Evolutionary conservation across 2,329 filamentous ascomycete genomes (phyloP).

Genomic region (Xylaria sp.): DNA sequence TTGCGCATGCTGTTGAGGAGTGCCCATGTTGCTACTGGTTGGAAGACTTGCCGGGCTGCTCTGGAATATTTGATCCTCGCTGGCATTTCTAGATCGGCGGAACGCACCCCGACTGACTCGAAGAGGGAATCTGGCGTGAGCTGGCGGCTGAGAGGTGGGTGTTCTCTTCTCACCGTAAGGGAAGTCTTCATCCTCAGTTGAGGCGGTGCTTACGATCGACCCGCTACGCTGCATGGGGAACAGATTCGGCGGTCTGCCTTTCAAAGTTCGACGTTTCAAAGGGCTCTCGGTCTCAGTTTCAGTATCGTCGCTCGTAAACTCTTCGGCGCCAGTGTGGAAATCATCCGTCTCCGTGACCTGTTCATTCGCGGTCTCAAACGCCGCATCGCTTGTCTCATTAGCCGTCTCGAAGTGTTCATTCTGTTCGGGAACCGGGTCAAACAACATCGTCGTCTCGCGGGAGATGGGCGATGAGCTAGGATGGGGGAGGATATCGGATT

Average conservation of each 20-base stretch:
- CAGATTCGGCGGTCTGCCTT: constrained; percentile 38
- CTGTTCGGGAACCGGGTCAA: constrained; percentile 55
- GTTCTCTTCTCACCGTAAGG: constrained; percentile 68
- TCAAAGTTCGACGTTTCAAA: constrained; percentile 51
- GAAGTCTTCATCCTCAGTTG: constrained; percentile 78
- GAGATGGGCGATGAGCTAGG: constrained; percentile 46
- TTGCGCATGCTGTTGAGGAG: constrained; percentile 67
- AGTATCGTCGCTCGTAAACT: constrained; percentile 74
- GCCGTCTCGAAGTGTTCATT: constrained; percentile 83
- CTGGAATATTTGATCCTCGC: constrained; percentile 66
- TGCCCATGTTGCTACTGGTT: constrained; percentile 59
- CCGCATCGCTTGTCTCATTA: constrained; percentile 76
- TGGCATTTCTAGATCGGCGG: constrained; percentile 69
- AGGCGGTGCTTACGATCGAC: constrained; percentile 88
- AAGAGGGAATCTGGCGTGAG: constrained; percentile 76
- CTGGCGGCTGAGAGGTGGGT: constrained; percentile 66
- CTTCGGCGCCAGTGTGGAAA: constrained; percentile 93
- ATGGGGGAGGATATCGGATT: constrained; percentile 67
- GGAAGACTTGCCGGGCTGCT: constrained; percentile 69
- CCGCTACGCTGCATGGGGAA: constrained; percentile 52
- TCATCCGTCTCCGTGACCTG: constrained; percentile 88
- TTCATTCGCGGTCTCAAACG: constrained; percentile 78
- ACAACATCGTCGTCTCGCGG: constrained; percentile 43
- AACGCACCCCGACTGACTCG: constrained; percentile 72
- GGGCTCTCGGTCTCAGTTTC: constrained; percentile 84